Evolutionary conservation across 2,329 filamentous ascomycete genomes (phyloP), one percentile per base, ranked within the genome.

Genomic region (Plectosphaerella cucumerina): DNA sequence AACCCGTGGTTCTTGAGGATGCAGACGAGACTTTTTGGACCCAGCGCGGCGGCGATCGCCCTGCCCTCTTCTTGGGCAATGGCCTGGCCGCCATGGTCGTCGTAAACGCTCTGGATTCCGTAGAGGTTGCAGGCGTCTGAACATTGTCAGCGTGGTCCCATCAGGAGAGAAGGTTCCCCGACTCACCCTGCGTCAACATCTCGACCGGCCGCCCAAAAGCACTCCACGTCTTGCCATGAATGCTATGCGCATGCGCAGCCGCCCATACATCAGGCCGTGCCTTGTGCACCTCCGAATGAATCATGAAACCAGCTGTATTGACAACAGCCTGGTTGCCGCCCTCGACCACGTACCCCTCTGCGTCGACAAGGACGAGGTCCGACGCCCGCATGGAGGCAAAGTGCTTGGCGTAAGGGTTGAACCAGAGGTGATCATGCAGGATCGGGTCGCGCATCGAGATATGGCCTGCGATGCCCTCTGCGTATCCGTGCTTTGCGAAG

Each of bases 351-450:
- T 80, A 68, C 5, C 85, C 85, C 0, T 75, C 64, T 47, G 81
- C 72, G 58, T 85, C 74, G 2, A 88, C 84, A 15, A 77, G 80
- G 50, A 88, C 86, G 14, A 89, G 72, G 57, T 88, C 83, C 0
- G 80, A 84, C 1, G 77, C 74, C 52, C 80, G 84, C 41, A 88
- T 78, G 50, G 81, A 69, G 6, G 78, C 78, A 65, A 85, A 86
- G 3, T 80, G 75, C 3, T 80, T 73, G 9, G 81, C 82, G 50
- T 86, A 84, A 0, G 83, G 84, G 56, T 86, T 87, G 4, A 87
- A 80, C 83, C 82, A 86, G 67, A 86, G 0, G 75, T 81, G 3
- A 70, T 66, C 0, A 80, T 39, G 84, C 77, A n/a, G 48, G 12
- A 86, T 75, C 0, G 82, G 82, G 55, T 86, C 61, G 18, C 80